Conservation (phyloP, 352 stramenopile genomes). For the Phytophthora pinifolia region DNA sequence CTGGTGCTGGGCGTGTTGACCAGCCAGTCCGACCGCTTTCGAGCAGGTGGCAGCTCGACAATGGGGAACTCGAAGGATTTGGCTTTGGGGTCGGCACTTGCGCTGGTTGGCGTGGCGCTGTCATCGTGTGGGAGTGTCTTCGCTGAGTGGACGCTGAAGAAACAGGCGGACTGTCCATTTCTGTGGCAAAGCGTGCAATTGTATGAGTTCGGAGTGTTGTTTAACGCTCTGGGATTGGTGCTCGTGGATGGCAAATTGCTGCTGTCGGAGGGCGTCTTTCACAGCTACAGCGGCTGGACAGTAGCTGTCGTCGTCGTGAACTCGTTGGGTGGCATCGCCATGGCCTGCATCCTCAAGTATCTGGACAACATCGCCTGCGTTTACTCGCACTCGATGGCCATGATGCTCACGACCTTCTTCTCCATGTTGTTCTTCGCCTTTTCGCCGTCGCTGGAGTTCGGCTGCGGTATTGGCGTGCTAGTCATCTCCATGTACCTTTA, state of each 20-base stretch:
- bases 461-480: conserved; percentile 70
- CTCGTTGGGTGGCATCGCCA: conserved; percentile 65
- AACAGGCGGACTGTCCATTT: conserved; percentile 63
- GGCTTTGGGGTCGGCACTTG: conserved; percentile 49
- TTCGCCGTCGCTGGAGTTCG: conserved; percentile 80
- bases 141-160: conserved; percentile 84
- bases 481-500: conserved; percentile 90
- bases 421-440: conserved; percentile 88
- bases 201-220: conserved; percentile 74
- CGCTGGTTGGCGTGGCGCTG: conserved; percentile 68
- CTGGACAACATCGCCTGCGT: conserved; percentile 88
- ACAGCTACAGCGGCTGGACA: conserved; percentile 80
- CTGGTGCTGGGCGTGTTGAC: conserved; percentile 81
- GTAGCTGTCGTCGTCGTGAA: conserved; percentile 74
- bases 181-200: conserved; percentile 82
- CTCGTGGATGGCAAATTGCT: conserved; percentile 34
- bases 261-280: conserved; percentile 55
- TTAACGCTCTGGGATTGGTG: conserved; percentile 64
- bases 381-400: conserved; percentile 82
- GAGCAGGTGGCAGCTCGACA: conserved; percentile 2
- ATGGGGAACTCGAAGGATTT: conserved; percentile 18
- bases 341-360: conserved; percentile 88
- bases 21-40: conserved; percentile 64
- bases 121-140: conserved; percentile 87
- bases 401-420: conserved; percentile 88